These are phyloP conservation scores for Phytophthora pistaciae DNA, from an alignment of 352 stramenopile species.

Conservation along the genomic window DNA sequence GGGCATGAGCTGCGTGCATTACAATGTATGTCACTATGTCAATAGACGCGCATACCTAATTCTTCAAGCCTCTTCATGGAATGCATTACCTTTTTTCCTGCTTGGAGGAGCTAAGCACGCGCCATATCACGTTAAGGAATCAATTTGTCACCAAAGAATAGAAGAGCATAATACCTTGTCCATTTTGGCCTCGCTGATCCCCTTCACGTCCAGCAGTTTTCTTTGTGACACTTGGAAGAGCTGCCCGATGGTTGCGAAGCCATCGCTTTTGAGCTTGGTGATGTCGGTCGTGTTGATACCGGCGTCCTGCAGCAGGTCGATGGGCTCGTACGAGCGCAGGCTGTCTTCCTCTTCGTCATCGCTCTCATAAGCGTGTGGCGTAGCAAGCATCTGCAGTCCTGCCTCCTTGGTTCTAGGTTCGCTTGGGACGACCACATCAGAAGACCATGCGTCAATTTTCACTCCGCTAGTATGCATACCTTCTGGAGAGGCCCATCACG, in stretches of 20 bases:
- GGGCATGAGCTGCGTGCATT: conserved; percentile 55
- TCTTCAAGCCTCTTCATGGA: too few species aligned
- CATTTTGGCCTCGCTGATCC: conserved; percentile 90
- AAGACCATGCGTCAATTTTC: neutral
- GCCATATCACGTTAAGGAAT: neutral
- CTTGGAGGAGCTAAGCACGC: conserved; percentile 66
- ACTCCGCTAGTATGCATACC: conserved; percentile 11
- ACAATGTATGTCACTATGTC: too few species aligned
- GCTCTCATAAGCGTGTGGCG: conserved; percentile 42
- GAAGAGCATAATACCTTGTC: conserved; percentile 64
- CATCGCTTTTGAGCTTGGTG: conserved; percentile 79
- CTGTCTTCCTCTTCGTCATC: conserved; percentile 70
- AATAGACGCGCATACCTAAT: too few species aligned
- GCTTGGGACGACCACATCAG: conserved; percentile 19
- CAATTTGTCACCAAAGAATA: neutral
- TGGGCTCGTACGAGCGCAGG: conserved; percentile 71
- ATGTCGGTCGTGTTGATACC: conserved; percentile 84
- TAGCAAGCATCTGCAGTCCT: conserved; percentile 35
- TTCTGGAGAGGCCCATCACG: conserved; percentile 23
- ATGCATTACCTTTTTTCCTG: conserved; percentile 66
- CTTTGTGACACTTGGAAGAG: conserved; percentile 83
- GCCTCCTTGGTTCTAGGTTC: conserved; percentile 29
- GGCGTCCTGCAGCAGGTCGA: conserved; percentile 78
- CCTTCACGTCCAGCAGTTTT: conserved; percentile 81
- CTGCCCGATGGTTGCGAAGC: conserved; percentile 83